Percentiles rank a stretch among this genome's conserved stretches.
Evolutionary conservation across 2,329 filamentous ascomycete genomes (phyloP).

Genomic region (Aspergillus neoniger): DNA sequence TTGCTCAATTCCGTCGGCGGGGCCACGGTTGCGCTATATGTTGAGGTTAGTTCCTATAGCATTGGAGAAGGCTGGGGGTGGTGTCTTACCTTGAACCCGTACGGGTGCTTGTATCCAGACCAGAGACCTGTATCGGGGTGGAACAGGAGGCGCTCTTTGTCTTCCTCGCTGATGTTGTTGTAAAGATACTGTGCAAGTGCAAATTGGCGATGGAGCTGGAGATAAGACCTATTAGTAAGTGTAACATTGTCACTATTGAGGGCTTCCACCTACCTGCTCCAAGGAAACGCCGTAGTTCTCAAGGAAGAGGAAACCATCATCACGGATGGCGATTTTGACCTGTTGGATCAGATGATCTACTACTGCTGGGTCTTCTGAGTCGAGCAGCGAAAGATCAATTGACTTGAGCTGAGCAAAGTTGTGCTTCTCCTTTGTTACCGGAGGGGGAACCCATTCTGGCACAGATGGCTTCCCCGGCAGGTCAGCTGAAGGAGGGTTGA

Average conservation of each 20-base stretch:
- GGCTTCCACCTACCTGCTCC: conserved; percentile 35
- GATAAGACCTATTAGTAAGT: not conserved
- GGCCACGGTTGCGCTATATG: conserved; percentile 44
- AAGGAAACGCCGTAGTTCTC: conserved; percentile 55
- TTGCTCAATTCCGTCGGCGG: conserved; percentile 55
- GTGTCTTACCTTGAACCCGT: conserved; percentile 46
- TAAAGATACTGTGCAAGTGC: conserved; percentile 54
- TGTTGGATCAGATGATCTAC: conserved; percentile 48
- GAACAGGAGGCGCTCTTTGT: conserved; percentile 53
- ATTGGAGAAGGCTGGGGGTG: not conserved
- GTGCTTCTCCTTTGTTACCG: conserved; percentile 48
- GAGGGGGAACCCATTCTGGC: conserved; percentile 48
- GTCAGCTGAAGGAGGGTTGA: conserved; percentile 44
- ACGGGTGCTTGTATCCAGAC: conserved; percentile 55
- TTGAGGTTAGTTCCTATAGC: not conserved
- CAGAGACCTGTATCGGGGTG: conserved; percentile 51
- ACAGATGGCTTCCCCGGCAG: conserved; percentile 47
- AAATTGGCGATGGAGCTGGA: conserved; percentile 52
- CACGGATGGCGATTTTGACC: conserved; percentile 46
- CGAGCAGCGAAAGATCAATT: conserved; percentile 49
- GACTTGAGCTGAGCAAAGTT: conserved; percentile 48
- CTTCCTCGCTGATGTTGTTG: conserved; percentile 52
- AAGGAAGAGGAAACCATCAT: conserved; percentile 52
- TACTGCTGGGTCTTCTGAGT: conserved; percentile 46
- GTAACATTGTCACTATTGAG: not conserved